Evolutionary conservation across 345 rosid species (phyloP), one percentile per base, ranked within the genome.

Genomic region (Eucalyptus leucophloia): DNA sequence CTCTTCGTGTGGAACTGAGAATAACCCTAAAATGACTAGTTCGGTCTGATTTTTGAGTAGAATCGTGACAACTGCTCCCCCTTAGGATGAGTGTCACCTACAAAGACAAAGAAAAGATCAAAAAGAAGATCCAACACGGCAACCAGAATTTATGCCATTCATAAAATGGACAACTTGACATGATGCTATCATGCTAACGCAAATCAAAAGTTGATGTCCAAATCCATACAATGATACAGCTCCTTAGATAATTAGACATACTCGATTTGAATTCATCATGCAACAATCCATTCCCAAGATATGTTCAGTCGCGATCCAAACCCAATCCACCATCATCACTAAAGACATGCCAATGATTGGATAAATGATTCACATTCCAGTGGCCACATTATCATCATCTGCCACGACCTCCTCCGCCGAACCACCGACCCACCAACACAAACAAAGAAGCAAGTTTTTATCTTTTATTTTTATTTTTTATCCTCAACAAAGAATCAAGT

Each of bases 111-210:
- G 9, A 17, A 34, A 67, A 67, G 2, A 67, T 7, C 2, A n/a
- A 7, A 16, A 5, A 9, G 42, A 69, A 34, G 2, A 34, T 19
- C 0, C 12, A 34, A 69, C 13, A 0, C 0, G 13, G 21, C 14
- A 0, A 34, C 6, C 2, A 18, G 44, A 69, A 69, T 69, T 34
- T 16, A 34, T 23, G 28, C n/a, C 65, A 3, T 58, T 12, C 16
- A 12, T 34, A 5, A 32, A 34, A 69, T 72, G 21, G 44, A 37
- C 45, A 9, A 34, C 72, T 15, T n/a, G 37, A 65, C 26, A 34
- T 72, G 24, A 72, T 3, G 82, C 14, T 34, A 10, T 18, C 2
- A 34, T 3, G 45, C 44, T 19, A 72, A 72, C 81, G 21, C 21
- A 6, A 30, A 32, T 17, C 13, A 17, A 32, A 34, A 3, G 8